Evolutionary conservation across 495 filamentous ascomycete genomes (phyloP).

Genomic region (Cryomyces antarcticus): DNA sequence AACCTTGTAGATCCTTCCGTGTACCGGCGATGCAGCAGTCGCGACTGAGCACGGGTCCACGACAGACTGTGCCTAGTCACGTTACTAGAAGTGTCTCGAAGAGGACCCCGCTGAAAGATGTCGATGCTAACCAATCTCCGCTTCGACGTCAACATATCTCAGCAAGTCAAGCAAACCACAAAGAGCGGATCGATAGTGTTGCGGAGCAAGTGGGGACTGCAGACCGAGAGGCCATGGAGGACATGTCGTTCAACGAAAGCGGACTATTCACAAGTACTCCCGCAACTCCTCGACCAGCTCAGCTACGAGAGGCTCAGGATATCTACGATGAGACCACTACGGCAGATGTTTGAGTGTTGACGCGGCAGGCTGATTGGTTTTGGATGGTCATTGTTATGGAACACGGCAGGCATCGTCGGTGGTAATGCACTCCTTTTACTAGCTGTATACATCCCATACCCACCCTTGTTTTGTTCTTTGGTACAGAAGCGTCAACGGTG

Average conservation of each 20-base stretch:
- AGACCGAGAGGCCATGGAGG: not conserved
- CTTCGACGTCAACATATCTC: not conserved
- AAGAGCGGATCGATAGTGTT: not conserved
- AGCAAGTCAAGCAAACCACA: not conserved
- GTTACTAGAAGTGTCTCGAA: not conserved
- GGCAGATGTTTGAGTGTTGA: not conserved
- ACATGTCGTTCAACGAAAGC: not conserved
- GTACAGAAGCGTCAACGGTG: too few species aligned
- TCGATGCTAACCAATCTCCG: not conserved
- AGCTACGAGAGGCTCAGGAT: not conserved
- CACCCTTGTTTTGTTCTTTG: too few species aligned
- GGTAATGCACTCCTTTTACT: too few species aligned
- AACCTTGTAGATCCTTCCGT: slow-evolving; percentile 8
- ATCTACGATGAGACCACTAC: not conserved
- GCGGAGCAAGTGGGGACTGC: not conserved
- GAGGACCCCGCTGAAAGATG: slow-evolving; percentile 2
- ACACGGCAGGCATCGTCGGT: too few species aligned
- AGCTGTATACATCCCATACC: too few species aligned
- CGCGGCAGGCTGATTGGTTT: too few species aligned
- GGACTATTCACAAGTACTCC: slow-evolving; percentile 1
- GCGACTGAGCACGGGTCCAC: not conserved
- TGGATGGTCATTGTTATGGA: too few species aligned
- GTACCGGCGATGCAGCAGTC: not conserved
- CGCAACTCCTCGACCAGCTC: not conserved
- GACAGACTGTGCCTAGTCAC: not conserved